A percentile compares a stretch with the other conserved stretches of the same genome.
Evolutionary conservation across 2,329 filamentous ascomycete species (phyloP).

Genomic region (Neobulgaria alba): DNA sequence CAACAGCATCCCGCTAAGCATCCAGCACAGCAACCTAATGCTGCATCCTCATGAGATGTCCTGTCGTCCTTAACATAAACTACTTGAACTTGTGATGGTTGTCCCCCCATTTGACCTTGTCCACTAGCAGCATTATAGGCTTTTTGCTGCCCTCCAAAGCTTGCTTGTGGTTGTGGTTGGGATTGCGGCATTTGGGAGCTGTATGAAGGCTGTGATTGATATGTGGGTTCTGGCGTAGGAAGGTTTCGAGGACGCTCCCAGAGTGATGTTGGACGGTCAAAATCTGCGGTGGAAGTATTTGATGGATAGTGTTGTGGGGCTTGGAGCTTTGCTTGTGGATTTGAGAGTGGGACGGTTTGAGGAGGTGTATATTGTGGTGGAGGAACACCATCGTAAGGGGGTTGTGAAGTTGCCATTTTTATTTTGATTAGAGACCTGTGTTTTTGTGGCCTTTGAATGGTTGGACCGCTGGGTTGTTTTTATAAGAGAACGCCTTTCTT

Average conservation of each 20-base stretch:
- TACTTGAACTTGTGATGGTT: background rate
- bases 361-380: background rate
- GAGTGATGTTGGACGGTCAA: background rate
- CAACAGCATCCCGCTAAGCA: conserved; percentile 5
- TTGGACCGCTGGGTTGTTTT: too few species aligned
- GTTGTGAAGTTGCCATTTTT: background rate
- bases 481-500: too few species aligned
- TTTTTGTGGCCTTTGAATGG: too few species aligned
- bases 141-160: background rate
- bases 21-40: conserved; percentile 4
- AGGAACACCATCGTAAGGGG: background rate
- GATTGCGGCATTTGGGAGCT: background rate
- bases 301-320: background rate
- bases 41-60: background rate
- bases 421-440: too few species aligned
- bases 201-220: background rate
- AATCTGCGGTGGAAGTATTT: background rate
- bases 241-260: background rate
- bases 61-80: background rate
- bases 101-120: background rate
- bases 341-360: background rate
- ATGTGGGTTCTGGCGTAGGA: background rate
- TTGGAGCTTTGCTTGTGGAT: too few species aligned
- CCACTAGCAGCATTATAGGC: background rate
- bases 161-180: background rate